Percentiles rank a stretch among this genome's conserved stretches.
Conservation (phyloP, 257 asterid species). For the Forsythia viridissima region DNA sequence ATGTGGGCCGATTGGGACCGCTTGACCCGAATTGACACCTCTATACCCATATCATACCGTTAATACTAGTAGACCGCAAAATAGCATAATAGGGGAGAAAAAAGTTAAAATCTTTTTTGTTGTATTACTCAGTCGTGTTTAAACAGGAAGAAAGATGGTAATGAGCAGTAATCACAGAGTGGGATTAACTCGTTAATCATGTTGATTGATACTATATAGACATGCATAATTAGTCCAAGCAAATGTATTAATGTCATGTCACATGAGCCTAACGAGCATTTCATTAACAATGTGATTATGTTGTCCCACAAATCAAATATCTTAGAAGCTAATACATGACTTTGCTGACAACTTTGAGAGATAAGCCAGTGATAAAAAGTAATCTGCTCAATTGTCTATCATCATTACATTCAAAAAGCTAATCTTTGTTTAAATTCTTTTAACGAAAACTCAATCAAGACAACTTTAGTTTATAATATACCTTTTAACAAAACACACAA, state of each 20-base stretch:
- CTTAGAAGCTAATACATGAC: constrained; percentile 25
- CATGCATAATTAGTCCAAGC: not conserved
- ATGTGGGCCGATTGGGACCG: too few relatives aligned
- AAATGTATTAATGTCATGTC: constrained; percentile 27
- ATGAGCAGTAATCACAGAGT: too few relatives aligned
- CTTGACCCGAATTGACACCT: too few relatives aligned
- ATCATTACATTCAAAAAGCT: constrained; percentile 43
- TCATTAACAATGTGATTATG: constrained; percentile 22
- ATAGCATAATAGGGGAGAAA: too few relatives aligned
- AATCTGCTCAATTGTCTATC: constrained; percentile 22
- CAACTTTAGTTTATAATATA: constrained; percentile 12
- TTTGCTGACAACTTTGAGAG: constrained; percentile 26
- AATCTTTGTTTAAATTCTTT: constrained; percentile 22
- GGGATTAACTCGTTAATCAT: not conserved
- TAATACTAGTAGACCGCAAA: too few relatives aligned
- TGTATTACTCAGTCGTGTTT: not conserved
- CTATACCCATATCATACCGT: too few relatives aligned
- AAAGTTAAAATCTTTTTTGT: too few relatives aligned
- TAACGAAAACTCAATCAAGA: constrained; percentile 25
- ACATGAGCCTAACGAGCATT: constrained; percentile 42
- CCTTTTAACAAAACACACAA: constrained; percentile 12
- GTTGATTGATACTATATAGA: not conserved
- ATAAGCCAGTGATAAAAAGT: constrained; percentile 26
- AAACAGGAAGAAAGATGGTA: not conserved
- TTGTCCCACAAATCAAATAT: constrained; percentile 20